These are phyloP conservation scores for Ophioceras dolichostomum DNA, from an alignment of 2,329 filamentous ascomycete genomes.

Conservation along the genomic window DNA sequence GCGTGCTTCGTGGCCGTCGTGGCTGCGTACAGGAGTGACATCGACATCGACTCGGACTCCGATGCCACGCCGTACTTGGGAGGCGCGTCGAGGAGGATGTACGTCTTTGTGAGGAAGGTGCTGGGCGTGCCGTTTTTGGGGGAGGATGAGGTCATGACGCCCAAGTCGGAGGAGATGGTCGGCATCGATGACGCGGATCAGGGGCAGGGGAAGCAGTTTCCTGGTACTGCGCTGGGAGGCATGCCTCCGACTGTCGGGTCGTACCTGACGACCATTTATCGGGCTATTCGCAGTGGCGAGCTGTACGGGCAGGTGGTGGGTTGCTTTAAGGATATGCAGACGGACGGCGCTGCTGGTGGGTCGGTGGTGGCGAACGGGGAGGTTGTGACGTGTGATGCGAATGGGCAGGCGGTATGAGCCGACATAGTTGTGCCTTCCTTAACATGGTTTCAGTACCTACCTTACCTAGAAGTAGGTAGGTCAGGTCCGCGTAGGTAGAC, in stretches of 20 bases:
- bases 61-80: not conserved
- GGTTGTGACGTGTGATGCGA: no score
- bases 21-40: not conserved
- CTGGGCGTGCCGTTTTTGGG: constrained; percentile 9
- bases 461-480: no score
- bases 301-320: constrained; percentile 57
- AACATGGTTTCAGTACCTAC: no score
- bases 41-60: no score
- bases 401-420: no score
- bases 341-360: no score
- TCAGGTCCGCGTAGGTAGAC: no score
- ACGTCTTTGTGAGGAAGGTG: constrained; percentile 12
- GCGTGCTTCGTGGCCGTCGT: not conserved
- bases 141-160: not conserved
- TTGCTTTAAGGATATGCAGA: constrained; percentile 52
- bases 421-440: no score
- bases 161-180: not conserved
- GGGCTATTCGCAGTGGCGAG: constrained; percentile 57
- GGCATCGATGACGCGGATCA: not conserved
- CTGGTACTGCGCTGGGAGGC: not conserved
- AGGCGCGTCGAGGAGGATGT: constrained; percentile 5
- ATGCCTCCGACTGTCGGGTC: not conserved
- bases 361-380: no score
- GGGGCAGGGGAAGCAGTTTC: not conserved
- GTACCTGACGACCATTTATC: constrained; percentile 46